Evolutionary conservation across 1,284 basidiomycete genomes (phyloP), one percentile per base, ranked within the genome.

Genomic region (Lignosus rhinocerotis): DNA sequence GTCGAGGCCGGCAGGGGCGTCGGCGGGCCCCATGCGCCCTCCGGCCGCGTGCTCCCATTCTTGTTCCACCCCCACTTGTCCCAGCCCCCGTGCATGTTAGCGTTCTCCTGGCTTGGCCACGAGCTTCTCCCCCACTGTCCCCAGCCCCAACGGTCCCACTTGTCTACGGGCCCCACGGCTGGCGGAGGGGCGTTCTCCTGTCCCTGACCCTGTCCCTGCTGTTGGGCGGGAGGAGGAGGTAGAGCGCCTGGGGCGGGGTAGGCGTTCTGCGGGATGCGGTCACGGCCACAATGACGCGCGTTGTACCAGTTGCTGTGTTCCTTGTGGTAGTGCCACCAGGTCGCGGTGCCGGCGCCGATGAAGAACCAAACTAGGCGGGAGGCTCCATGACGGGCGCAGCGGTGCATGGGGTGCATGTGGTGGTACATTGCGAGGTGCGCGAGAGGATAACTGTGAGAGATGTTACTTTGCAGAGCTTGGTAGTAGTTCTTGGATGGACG

Each of bases 331-430:
- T 70, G 73, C 78, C 78, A 88, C 66, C 73, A 76, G 6, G 80
- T 76, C 2, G 85, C 81, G 42, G 76, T 69, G 2, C 73, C 76
- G 5, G 83, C 87, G 55, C 88, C 87, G 61, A 88, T 31, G 62
- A 79, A 14, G 75, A 89, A 88, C 88, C 88, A 90, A 68, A 90
- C 46, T 58, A 87, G 46, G 61, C 88, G 85, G 32, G 80, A 81
- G 14, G 53, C 38, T 36, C 81, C 81, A 39, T 11, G 9, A 21
- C 80, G 74, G 48, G 73, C 69, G 60, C 69, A 72, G 55, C 65
- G 68, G 49, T 68, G 64, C 60, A 71, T 73, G 67, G 73, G 66
- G 59, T 65, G 63, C 19, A 58, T 62, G 67, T 76, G 71, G 54
- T 51, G 59, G 55, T 78, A 64, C 76, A 79, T 80, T 11, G 12